Conservation (phyloP, 1,139 yeast genomes). For the Hyphopichia khmerensis region DNA sequence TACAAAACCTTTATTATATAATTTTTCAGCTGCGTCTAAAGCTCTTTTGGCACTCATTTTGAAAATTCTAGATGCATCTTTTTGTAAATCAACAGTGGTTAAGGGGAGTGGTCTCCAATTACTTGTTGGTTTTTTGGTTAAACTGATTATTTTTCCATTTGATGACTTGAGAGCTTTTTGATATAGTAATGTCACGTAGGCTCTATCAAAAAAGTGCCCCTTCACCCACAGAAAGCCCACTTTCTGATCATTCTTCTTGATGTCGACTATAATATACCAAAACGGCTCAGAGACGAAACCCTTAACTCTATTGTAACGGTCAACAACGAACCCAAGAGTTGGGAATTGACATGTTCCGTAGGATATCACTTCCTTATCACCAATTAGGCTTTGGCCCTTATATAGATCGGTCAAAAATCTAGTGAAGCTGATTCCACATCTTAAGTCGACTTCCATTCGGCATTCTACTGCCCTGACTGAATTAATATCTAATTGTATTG, state of each 20-base stretch:
- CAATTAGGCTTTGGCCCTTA: slow-evolving; percentile 21
- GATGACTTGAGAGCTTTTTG: slow-evolving; percentile 56
- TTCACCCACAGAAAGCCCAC: slow-evolving; percentile 64
- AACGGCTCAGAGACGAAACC: slow-evolving; percentile 73
- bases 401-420: slow-evolving; percentile 63
- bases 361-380: slow-evolving; percentile 44
- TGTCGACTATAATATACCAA: slow-evolving; percentile 67
- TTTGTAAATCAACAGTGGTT: slow-evolving; percentile 94
- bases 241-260: slow-evolving; percentile 39
- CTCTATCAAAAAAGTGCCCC: slow-evolving; percentile 69
- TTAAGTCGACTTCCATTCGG: slow-evolving; percentile 80
- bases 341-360: slow-evolving; percentile 98
- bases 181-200: slow-evolving; percentile 60
- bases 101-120: slow-evolving; percentile 86
- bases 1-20: slow-evolving; percentile 81
- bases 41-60: slow-evolving; percentile 81
- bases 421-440: slow-evolving; percentile 90
- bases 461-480: slow-evolving; percentile 84
- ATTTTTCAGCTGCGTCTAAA: slow-evolving; percentile 78
- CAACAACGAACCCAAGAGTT: slow-evolving; percentile 95
- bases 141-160: slow-evolving; percentile 50
- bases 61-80: slow-evolving; percentile 73
- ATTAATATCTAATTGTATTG: slow-evolving; percentile 60
- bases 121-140: slow-evolving; percentile 63
- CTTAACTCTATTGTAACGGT: slow-evolving; percentile 75